Conservation (phyloP, 257 asterid genomes). For the Leptodermis oblonga region DNA sequence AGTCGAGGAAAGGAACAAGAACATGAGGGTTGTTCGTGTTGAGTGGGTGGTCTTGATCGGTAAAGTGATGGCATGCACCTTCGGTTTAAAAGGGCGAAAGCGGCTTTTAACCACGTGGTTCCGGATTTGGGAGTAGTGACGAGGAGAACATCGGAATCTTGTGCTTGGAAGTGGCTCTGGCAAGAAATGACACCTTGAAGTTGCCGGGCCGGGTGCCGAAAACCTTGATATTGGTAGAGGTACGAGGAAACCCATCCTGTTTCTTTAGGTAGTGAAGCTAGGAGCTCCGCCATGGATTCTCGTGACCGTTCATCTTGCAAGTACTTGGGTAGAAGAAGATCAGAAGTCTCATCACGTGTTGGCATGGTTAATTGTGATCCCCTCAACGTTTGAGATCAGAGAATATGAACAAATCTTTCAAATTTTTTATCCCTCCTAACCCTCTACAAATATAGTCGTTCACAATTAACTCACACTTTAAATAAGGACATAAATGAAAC, state of each 20-base stretch:
- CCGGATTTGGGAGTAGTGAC: constrained; percentile 15
- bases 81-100: neutral
- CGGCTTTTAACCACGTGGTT: constrained; percentile 16
- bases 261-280: constrained; percentile 21
- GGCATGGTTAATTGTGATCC: neutral
- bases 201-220: constrained; percentile 19
- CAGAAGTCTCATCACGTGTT: neutral
- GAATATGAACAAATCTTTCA: too few species aligned
- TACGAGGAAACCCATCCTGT: constrained; percentile 19
- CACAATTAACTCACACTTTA: too few species aligned
- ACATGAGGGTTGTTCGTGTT: neutral
- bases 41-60: too few species aligned
- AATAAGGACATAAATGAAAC: too few species aligned
- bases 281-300: neutral
- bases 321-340: constrained; percentile 1
- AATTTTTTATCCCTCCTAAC: too few species aligned
- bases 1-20: neutral
- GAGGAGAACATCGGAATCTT: constrained; percentile 10
- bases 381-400: neutral
- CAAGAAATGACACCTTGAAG: constrained; percentile 6
- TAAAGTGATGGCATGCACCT: too few species aligned
- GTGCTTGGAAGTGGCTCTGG: constrained; percentile 7
- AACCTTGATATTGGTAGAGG: constrained; percentile 8
- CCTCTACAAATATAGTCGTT: too few species aligned
- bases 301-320: neutral